Conservation (phyloP, 805 yeast genomes). For the Candida xyloterini region DNA sequence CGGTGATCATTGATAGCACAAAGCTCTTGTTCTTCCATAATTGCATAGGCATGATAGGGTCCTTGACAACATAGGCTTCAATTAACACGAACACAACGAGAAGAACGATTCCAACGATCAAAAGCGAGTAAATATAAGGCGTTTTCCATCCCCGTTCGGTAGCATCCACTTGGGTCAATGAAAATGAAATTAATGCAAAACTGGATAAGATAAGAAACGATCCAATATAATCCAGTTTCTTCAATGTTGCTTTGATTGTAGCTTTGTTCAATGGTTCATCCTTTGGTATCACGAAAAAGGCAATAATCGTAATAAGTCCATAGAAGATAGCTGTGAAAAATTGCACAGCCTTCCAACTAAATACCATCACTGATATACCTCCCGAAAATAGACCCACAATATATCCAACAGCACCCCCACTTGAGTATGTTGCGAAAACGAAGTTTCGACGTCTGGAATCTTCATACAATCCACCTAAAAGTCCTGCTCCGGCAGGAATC, state of each 20-base stretch:
- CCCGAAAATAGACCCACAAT: slow-evolving; percentile 39
- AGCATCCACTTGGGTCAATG: slow-evolving; percentile 39
- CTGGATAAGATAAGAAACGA: slow-evolving; percentile 34
- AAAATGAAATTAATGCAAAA: slow-evolving; percentile 36
- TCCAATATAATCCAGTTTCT: slow-evolving; percentile 37
- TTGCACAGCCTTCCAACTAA: slow-evolving; percentile 37
- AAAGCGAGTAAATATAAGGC: slow-evolving; percentile 37
- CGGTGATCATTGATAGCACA: slow-evolving; percentile 33
- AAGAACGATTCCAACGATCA: slow-evolving; percentile 35
- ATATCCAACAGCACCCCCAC: slow-evolving; percentile 44
- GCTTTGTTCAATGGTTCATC: slow-evolving; percentile 26
- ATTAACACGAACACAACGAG: slow-evolving; percentile 31
- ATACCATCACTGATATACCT: slow-evolving; percentile 36
- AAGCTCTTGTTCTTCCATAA: slow-evolving; percentile 38
- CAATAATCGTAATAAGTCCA: slow-evolving; percentile 21
- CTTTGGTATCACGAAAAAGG: slow-evolving; percentile 32
- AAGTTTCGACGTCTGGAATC: slow-evolving; percentile 34
- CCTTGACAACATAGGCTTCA: slow-evolving; percentile 34
- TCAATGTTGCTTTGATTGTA: slow-evolving; percentile 17
- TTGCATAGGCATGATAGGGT: slow-evolving; percentile 41
- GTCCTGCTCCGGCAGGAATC: slow-evolving; percentile 42
- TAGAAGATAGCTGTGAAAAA: slow-evolving; percentile 38
- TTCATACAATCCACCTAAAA: slow-evolving; percentile 35
- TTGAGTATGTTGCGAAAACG: slow-evolving; percentile 35
- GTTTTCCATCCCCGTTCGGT: slow-evolving; percentile 40